phyloP scores from a whole-genome alignment of 1,284 basidiomycete genomes.

The Ganoderma lingzhi region DNA sequence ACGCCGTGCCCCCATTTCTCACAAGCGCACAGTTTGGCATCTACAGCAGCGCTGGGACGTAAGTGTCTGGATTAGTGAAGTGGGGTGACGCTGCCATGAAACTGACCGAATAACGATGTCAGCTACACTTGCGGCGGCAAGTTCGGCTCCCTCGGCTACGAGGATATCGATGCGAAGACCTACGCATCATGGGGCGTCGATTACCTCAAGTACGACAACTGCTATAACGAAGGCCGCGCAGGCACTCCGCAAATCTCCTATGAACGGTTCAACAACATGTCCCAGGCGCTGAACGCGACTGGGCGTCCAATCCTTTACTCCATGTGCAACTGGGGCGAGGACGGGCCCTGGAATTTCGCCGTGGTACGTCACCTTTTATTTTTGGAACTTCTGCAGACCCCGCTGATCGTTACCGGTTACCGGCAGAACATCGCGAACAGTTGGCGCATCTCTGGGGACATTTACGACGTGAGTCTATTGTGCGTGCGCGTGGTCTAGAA shows the following conservation, averaged over 20 bases:
- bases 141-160: constrained; percentile 55
- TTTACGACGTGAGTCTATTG: constrained; percentile 44
- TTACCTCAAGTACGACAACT: constrained; percentile 55
- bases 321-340: constrained; percentile 58
- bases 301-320: constrained; percentile 57
- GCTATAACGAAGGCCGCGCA: constrained; percentile 53
- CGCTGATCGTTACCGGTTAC: not conserved
- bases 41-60: constrained; percentile 56
- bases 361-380: constrained; percentile 36
- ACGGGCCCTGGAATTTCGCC: constrained; percentile 56
- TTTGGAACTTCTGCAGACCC: not conserved
- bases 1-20: not conserved
- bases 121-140: constrained; percentile 52
- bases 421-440: constrained; percentile 52
- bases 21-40: constrained; percentile 49
- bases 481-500: no score
- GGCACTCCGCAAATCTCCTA: constrained; percentile 51
- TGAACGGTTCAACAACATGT: constrained; percentile 56
- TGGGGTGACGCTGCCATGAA: not conserved
- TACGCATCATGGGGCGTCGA: constrained; percentile 55
- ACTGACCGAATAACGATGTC: constrained; percentile 1
- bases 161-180: constrained; percentile 55
- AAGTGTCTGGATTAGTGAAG: constrained; percentile 5
- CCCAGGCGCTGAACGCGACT: constrained; percentile 53
- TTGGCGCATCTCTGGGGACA: constrained; percentile 56